A percentile compares a stretch with the other conserved stretches of the same genome.
These are phyloP conservation scores for Rosa chinensis DNA, from an alignment of 306 rosid genomes.

Conservation along the genomic window DNA sequence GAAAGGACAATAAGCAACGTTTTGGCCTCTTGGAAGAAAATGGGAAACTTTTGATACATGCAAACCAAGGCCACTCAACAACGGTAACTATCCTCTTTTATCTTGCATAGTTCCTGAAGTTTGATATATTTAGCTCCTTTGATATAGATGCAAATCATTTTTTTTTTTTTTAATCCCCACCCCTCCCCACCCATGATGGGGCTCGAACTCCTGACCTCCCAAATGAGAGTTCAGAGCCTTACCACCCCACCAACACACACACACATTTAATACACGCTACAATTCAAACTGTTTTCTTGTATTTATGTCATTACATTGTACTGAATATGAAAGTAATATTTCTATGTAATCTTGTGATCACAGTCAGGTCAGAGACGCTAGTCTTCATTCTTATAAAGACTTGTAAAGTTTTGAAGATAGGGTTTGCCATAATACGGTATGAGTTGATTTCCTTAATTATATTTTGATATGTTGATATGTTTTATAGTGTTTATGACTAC, in stretches of 20 bases:
- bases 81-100: constrained; percentile 38
- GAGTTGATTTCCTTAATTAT: no score
- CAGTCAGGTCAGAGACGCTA: background rate
- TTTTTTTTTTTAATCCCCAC: no score
- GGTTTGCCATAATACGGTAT: background rate
- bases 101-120: background rate
- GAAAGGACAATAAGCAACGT: constrained; percentile 84
- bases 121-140: background rate
- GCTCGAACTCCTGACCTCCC: no score
- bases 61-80: constrained; percentile 92
- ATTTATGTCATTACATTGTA: background rate
- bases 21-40: constrained; percentile 79
- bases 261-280: background rate
- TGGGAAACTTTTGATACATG: constrained; percentile 75
- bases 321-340: background rate
- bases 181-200: no score
- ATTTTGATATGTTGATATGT: no score
- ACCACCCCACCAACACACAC: no score
- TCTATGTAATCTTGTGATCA: background rate
- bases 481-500: no score
- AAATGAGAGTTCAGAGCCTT: no score
- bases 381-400: background rate
- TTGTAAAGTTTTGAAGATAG: background rate
- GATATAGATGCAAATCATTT: background rate
- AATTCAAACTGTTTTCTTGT: background rate